Base-by-base conservation (phyloP, 345 rosid species). In the Conringia planisiliqua region DNA sequence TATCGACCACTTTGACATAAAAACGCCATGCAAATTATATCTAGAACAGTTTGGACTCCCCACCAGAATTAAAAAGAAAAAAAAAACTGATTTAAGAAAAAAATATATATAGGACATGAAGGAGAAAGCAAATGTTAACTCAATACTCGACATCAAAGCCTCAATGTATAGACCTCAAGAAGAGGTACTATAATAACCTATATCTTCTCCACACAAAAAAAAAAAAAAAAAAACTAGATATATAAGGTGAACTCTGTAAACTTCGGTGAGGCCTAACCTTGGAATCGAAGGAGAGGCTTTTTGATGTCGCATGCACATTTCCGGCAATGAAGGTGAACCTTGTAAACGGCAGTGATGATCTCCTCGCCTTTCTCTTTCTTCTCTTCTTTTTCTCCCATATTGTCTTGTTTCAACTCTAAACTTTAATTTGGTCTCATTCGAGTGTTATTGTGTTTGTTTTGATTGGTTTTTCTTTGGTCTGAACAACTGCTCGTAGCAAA, bases 311-410 rank as follows among this genome's bases (percentile, higher is more conserved):
- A 61, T 11, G 93, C 91, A 38, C 95, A 90, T 73, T 93, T 82
- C 9, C 62, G 86, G 81, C 98, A 90, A 16, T 93, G 98, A 58
- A 93, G 82, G 62, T 90, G 90, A n/a, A 90, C 88, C 83, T 72
- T 90, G 87, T 87, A 89, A 36, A 87, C 81, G 0, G 87, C 95
- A 0, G 86, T 85, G 66, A 85, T 83, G 57, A 84, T 77, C 18
- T 74, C 85, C 12, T 52, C 83, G 33, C 80, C 77, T 56, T 71
- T 80, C 5, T 46, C 82, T 63, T 82, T 79, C 74, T 84, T 79
- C 62, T 71, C 87, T 20, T 76, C 80, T 62, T 70, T 72, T 12
- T 56, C 83, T 9, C 78, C 78, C 87, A 82, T n/a, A n/a, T 85
- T 30, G 7, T 17, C 20, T 42, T 38, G 73, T 11, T 66, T 38